Evolutionary conservation across 2,329 filamentous ascomycete species (phyloP), one percentile per base, ranked within the genome.

Genomic region (Colletotrichum gigasporum): DNA sequence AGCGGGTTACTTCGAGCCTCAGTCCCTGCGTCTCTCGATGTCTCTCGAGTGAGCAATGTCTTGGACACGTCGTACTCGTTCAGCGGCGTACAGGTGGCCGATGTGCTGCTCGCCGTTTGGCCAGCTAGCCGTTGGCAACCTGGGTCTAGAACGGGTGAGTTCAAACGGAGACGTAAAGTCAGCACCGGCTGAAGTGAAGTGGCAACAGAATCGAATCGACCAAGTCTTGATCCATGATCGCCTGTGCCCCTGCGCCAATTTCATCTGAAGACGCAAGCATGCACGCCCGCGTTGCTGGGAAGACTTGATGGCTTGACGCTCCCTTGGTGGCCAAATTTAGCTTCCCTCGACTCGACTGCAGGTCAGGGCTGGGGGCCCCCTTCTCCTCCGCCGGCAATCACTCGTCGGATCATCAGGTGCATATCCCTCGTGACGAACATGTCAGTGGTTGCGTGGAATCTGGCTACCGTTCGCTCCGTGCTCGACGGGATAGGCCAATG

Each of bases 241-340:
- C 11, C 48, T 48, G 35, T 54, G 62, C 42, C 62, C 56, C 41
- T 64, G 62, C 42, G 62, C 35, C 22, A 61, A 64, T 64, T 56
- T 61, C 56, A 42, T 55, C 48, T 50, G 50, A 48, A 62, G 28
- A 61, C 62, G 50, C 34, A 60, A 62, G 56, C 42, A 54, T 62
- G 20, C 48, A 50, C 47, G 56, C 42, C 52, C 41, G 35, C 16
- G 34, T 34, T 18, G 41, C 41, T 44, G 34, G 56, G 41, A 47
- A 48, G 54, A 54, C n/a, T 32, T 24, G 39, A 47, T 28, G 39
- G n/a, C 16, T 53, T 26, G 55, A 24, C 14, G 56, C 55, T 60
- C 55, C 48, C 48, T 64, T 54, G 41, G 55, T 45, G 41, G 32
- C 55, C 47, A 41, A 54, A 44, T 24, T 53, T 44, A 62, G 42